These are phyloP conservation scores for Diaporthe sp. DNA, from an alignment of 2,329 filamentous ascomycete genomes.

Conservation along the genomic window DNA sequence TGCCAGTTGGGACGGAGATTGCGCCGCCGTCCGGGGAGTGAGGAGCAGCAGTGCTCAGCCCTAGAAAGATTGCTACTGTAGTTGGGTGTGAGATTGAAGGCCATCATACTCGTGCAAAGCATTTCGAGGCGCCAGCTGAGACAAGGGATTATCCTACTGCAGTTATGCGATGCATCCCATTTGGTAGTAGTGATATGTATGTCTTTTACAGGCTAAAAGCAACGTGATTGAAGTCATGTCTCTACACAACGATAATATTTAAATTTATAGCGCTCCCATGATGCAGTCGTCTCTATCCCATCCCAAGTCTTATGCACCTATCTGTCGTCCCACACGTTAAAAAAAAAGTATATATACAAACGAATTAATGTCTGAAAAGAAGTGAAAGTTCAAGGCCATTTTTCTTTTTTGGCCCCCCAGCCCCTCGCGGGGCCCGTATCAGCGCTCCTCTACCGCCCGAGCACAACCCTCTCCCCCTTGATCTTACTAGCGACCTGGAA, in stretches of 20 bases:
- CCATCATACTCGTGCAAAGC: too few relatives aligned
- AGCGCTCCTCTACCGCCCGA: not conserved
- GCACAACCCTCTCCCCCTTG: conserved; percentile 25
- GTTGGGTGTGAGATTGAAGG: too few relatives aligned
- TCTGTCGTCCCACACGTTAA: not conserved
- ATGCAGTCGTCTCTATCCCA: conserved; percentile 3
- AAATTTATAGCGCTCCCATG: conserved; percentile 8
- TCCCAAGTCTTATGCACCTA: not conserved
- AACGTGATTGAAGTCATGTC: too few relatives aligned
- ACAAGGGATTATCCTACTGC: too few relatives aligned
- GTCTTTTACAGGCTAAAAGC: too few relatives aligned
- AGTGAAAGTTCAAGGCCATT: not conserved
- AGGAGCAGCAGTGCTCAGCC: not conserved
- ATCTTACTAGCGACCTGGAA: conserved; percentile 30
- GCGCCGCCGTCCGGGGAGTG: not conserved
- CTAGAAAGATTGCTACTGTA: too few relatives aligned
- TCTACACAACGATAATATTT: too few relatives aligned
- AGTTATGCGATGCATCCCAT: too few relatives aligned
- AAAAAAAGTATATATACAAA: not conserved
- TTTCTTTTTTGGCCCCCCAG: too few relatives aligned
- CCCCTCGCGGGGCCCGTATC: not conserved
- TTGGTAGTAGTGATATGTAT: too few relatives aligned
- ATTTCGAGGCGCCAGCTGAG: too few relatives aligned
- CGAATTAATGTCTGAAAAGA: not conserved
- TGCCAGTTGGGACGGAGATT: not conserved